Conservation (phyloP, 805 yeast species). For the Starmera dryadoides region DNA sequence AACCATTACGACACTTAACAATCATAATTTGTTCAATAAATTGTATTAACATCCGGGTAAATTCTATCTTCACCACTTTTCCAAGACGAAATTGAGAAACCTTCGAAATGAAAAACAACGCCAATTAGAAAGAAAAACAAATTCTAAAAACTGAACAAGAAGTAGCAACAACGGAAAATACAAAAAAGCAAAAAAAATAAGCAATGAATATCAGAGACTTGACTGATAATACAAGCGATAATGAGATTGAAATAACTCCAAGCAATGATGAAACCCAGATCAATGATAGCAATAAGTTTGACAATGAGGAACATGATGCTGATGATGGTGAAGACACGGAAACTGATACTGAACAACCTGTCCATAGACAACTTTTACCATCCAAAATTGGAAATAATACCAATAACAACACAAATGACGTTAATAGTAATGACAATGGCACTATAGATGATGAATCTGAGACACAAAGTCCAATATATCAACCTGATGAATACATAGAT, state of each 20-base stretch:
- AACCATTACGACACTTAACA: too few species aligned
- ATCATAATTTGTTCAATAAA: too few species aligned
- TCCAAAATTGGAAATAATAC: too few species aligned
- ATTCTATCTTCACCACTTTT: too few species aligned
- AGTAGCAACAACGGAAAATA: background rate
- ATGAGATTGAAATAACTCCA: too few species aligned
- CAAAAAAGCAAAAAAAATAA: background rate
- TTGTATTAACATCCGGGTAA: too few species aligned
- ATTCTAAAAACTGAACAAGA: too few species aligned
- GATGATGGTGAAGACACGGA: background rate
- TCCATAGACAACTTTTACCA: too few species aligned
- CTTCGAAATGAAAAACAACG: too few species aligned
- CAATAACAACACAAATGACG: background rate
- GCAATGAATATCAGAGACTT: background rate
- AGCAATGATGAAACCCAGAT: background rate
- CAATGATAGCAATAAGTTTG: background rate
- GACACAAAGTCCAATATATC: background rate
- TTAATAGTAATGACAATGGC: background rate
- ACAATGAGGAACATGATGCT: background rate
- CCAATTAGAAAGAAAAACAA: too few species aligned
- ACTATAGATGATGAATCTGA: background rate
- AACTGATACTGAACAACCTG: background rate
- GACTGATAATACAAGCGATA: too few species aligned
- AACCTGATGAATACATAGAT: background rate
- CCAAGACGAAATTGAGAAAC: too few species aligned